phyloP scores from a whole-genome alignment of 2,329 filamentous ascomycete species.

The Colletotrichum sp. region DNA sequence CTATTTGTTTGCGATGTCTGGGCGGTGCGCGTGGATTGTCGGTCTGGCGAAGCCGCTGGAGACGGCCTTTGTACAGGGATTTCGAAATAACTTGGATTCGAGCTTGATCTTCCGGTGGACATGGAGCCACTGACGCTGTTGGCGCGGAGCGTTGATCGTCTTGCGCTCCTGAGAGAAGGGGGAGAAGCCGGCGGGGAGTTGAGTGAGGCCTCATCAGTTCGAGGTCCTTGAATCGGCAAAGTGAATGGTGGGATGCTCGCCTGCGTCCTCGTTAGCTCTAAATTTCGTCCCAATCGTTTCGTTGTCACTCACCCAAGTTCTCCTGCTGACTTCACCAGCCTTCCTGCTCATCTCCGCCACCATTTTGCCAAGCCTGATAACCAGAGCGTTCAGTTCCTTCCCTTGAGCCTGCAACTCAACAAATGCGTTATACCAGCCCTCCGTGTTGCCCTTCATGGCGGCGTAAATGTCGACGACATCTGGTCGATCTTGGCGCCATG shows the following conservation, averaged over 20 bases:
- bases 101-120: constrained; percentile 15
- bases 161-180: constrained; percentile 20
- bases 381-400: constrained; percentile 69
- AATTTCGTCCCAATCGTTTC: neutral
- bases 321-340: constrained; percentile 82
- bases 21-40: neutral
- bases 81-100: constrained; percentile 27
- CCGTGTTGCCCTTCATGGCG: constrained; percentile 91
- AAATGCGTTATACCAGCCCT: constrained; percentile 87
- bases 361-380: constrained; percentile 76
- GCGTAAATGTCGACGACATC: constrained; percentile 75
- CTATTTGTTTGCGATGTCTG: neutral
- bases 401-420: constrained; percentile 76
- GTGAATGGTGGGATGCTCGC: constrained; percentile 23
- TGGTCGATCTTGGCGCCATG: constrained; percentile 65
- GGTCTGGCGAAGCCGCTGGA: constrained; percentile 3
- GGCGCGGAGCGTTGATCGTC: constrained; percentile 16
- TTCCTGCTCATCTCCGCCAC: constrained; percentile 86
- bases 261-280: constrained; percentile 1
- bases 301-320: constrained; percentile 67
- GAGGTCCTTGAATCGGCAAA: constrained; percentile 23
- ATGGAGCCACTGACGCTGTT: constrained; percentile 18
- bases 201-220: constrained; percentile 15
- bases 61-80: constrained; percentile 21
- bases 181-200: constrained; percentile 28